These are phyloP conservation scores for Pulveroboletus sp. DNA, from an alignment of 768 basidiomycete species.

Conservation along the genomic window DNA sequence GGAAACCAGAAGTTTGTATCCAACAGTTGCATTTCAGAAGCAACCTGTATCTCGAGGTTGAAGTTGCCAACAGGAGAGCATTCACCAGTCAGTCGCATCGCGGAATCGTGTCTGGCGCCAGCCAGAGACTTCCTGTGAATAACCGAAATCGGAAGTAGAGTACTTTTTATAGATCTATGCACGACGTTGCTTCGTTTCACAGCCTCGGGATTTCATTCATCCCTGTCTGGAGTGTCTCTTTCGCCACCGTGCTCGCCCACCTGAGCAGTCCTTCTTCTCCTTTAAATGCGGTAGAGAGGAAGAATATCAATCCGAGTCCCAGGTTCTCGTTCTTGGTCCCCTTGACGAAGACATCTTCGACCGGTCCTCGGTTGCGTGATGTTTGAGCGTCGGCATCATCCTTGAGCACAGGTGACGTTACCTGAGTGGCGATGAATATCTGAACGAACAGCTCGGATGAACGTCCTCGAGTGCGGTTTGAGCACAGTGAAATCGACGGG, in stretches of 20 bases:
- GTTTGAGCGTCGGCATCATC: conserved; percentile 35
- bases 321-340: conserved; percentile 60
- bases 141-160: background rate
- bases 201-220: conserved; percentile 49
- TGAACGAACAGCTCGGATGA: conserved; percentile 70
- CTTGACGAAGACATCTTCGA: conserved; percentile 82
- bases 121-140: too few relatives aligned
- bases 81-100: background rate
- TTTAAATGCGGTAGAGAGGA: conserved; percentile 49
- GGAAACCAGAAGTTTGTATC: conserved; percentile 62
- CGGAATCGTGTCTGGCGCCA: background rate
- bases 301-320: conserved; percentile 72
- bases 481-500: conserved; percentile 79
- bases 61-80: background rate
- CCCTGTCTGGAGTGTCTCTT: conserved; percentile 63
- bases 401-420: conserved; percentile 58
- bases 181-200: too few relatives aligned
- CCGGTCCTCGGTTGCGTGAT: conserved; percentile 39
- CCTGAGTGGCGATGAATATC: conserved; percentile 73
- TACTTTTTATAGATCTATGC: background rate
- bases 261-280: conserved; percentile 47
- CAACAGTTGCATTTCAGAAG: conserved; percentile 69
- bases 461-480: conserved; percentile 56
- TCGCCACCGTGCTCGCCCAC: conserved; percentile 67
- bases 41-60: background rate